phyloP scores from a whole-genome alignment of 2,329 filamentous ascomycete species.

The Pseudocercospora fuligena region DNA sequence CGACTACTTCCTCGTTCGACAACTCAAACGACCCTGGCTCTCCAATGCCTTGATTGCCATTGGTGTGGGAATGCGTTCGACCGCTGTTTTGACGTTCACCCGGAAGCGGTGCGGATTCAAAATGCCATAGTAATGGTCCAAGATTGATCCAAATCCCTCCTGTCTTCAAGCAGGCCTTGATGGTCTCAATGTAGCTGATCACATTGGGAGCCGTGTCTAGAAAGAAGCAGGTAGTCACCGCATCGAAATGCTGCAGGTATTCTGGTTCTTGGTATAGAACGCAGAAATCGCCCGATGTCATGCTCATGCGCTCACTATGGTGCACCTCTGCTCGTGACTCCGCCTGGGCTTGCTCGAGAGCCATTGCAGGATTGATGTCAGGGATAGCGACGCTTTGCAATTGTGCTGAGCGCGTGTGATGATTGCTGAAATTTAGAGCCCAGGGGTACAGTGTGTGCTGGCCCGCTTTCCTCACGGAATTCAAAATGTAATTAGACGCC shows the following conservation, averaged over 20 bases:
- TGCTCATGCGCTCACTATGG: conserved; percentile 74
- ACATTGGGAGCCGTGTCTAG: conserved; percentile 95
- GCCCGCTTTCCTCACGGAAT: conserved; percentile 63
- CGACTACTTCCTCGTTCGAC: conserved; percentile 83
- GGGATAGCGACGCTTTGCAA: conserved; percentile 75
- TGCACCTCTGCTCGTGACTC: conserved; percentile 36
- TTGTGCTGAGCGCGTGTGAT: conserved; percentile 74
- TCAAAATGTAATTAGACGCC: conserved; percentile 77
- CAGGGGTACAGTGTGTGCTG: conserved; percentile 83
- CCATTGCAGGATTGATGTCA: conserved; percentile 63
- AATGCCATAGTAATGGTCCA: conserved; percentile 94
- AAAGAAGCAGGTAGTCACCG: conserved; percentile 90
- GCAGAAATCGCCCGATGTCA: conserved; percentile 92
- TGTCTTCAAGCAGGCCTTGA: conserved; percentile 74
- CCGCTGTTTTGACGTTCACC: conserved; percentile 53
- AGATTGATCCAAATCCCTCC: conserved; percentile 88
- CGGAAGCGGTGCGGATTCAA: conserved; percentile 70
- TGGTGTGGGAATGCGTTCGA: conserved; percentile 11
- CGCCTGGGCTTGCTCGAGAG: conserved; percentile 39
- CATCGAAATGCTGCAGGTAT: conserved; percentile 71
- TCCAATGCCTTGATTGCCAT: conserved; percentile 60
- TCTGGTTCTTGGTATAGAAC: conserved; percentile 75
- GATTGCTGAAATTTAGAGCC: conserved; percentile 86
- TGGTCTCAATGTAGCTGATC: conserved; percentile 85
- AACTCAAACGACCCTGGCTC: conserved; percentile 91